Percentiles rank a stretch among this genome's conserved stretches.
phyloP scores from a whole-genome alignment of 352 stramenopile species.

The Phytophthora crassamura region DNA sequence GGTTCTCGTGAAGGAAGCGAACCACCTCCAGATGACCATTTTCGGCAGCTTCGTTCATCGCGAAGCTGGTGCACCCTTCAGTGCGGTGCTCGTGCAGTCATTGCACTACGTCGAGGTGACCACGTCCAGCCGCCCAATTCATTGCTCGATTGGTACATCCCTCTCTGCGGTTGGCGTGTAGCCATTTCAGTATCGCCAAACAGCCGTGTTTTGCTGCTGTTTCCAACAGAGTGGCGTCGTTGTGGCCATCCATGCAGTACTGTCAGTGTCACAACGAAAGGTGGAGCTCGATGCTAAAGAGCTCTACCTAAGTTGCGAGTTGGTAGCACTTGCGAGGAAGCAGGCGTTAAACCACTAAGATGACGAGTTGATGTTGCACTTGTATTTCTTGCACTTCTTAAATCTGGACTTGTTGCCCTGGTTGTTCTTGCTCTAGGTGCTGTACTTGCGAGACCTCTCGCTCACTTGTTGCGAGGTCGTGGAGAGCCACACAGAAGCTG shows the following conservation, averaged over 20 bases:
- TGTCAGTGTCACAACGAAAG: too few species aligned
- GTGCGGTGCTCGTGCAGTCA: conserved; percentile 1
- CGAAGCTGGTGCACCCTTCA: background rate
- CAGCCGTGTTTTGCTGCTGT: background rate
- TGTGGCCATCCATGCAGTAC: background rate
- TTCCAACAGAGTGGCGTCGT: background rate
- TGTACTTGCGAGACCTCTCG: too few species aligned
- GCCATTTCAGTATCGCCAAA: conserved; percentile 1
- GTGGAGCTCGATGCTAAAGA: too few species aligned
- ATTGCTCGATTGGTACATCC: background rate
- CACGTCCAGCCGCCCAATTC: background rate
- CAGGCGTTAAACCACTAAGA: too few species aligned
- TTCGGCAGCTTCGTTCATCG: conserved; percentile 2
- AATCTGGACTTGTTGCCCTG: too few species aligned
- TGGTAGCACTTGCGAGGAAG: too few species aligned
- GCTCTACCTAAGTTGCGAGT: too few species aligned
- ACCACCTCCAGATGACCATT: conserved; percentile 6
- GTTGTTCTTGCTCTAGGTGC: too few species aligned
- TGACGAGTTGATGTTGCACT: too few species aligned
- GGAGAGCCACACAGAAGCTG: too few species aligned
- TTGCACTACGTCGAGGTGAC: background rate
- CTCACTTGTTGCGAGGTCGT: too few species aligned
- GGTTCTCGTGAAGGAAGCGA: background rate
- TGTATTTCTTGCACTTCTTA: too few species aligned
- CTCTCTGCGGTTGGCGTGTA: background rate